A percentile compares a stretch with the other conserved stretches of the same genome.
Evolutionary conservation across 768 basidiomycete species (phyloP).

Genomic region (Russula lepida): DNA sequence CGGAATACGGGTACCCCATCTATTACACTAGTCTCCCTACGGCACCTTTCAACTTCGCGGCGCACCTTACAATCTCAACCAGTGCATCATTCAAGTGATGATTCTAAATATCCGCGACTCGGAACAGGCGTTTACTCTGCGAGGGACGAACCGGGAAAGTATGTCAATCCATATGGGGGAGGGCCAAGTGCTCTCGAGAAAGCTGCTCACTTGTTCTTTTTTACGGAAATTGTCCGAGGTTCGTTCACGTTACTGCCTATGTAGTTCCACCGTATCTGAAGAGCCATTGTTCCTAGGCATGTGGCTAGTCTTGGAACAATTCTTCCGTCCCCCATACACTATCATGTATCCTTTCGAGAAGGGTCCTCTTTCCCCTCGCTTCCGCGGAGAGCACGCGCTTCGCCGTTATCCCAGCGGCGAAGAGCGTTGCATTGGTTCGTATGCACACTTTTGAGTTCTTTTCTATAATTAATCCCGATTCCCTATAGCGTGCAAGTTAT

Average conservation of each 20-base stretch:
- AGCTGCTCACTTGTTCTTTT: constrained; percentile 94
- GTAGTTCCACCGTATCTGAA: constrained; percentile 18
- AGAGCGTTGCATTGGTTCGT: constrained; percentile 95
- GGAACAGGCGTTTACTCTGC: constrained; percentile 31
- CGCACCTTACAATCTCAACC: constrained; percentile 22
- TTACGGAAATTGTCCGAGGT: constrained; percentile 97
- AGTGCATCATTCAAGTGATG: constrained; percentile 12
- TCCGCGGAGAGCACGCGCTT: constrained; percentile 96
- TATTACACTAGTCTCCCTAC: constrained; percentile 37
- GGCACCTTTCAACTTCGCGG: constrained; percentile 39
- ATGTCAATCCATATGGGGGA: constrained; percentile 59
- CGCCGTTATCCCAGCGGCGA: constrained; percentile 96
- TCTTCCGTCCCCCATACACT: constrained; percentile 93
- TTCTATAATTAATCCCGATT: neutral
- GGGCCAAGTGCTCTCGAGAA: constrained; percentile 93
- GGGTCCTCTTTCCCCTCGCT: constrained; percentile 93
- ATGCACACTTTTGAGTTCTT: neutral
- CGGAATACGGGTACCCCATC: constrained; percentile 23
- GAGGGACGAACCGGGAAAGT: constrained; percentile 39
- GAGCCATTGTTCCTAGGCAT: constrained; percentile 52
- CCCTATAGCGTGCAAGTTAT: constrained; percentile 88
- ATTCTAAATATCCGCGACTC: constrained; percentile 28
- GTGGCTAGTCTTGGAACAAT: constrained; percentile 93
- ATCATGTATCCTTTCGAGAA: constrained; percentile 99
- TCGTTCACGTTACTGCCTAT: constrained; percentile 24